Conservation (phyloP, 2,329 filamentous ascomycete genomes). For the Ophiostoma sp. region DNA sequence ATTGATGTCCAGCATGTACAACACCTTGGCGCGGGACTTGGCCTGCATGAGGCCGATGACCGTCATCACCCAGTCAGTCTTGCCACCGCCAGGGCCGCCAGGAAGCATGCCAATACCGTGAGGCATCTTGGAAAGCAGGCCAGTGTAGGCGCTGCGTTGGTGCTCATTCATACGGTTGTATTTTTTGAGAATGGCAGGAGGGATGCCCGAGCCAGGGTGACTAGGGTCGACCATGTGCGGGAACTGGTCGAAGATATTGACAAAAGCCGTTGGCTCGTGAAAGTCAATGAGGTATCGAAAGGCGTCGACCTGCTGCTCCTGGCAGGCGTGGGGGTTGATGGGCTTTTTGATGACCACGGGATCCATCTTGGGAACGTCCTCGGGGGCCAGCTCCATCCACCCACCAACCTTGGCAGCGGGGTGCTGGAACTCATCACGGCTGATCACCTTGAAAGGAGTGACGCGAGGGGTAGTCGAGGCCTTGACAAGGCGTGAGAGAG, state of each 20-base stretch:
- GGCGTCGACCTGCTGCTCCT: constrained; percentile 29
- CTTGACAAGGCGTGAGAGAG: constrained; percentile 26
- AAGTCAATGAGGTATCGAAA: constrained; percentile 33
- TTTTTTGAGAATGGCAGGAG: constrained; percentile 26
- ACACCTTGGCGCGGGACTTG: constrained; percentile 38
- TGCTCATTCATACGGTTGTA: constrained; percentile 42
- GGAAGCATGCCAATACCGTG: constrained; percentile 48
- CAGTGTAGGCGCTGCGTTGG: constrained; percentile 41
- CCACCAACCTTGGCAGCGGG: neutral
- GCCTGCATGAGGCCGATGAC: constrained; percentile 40
- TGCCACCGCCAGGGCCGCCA: constrained; percentile 50
- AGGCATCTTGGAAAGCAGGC: constrained; percentile 42
- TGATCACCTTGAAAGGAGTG: neutral
- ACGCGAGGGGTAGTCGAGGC: neutral
- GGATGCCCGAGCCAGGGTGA: constrained; percentile 23
- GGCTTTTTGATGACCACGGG: neutral
- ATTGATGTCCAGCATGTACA: constrained; percentile 52
- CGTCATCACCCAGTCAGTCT: constrained; percentile 50
- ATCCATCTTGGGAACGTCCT: neutral
- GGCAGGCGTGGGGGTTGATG: constrained; percentile 17
- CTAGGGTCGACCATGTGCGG: constrained; percentile 32
- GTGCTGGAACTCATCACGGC: neutral
- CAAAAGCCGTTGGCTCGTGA: constrained; percentile 25
- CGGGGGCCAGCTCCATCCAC: neutral
- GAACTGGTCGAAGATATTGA: constrained; percentile 32